These are phyloP conservation scores for Colletotrichum godetiae DNA, from an alignment of 2,329 filamentous ascomycete genomes.

Conservation along the genomic window DNA sequence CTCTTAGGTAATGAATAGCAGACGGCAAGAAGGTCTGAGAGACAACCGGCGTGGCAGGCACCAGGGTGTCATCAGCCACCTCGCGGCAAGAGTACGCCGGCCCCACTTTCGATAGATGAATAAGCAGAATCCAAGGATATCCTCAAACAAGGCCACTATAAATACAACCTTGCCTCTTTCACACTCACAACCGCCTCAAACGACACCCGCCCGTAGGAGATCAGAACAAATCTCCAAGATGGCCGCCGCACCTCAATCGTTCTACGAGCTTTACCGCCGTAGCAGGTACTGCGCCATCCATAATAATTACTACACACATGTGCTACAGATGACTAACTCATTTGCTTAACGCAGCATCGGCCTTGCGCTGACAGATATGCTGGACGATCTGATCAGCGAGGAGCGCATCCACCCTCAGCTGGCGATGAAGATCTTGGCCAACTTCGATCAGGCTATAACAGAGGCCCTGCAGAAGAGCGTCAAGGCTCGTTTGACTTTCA, in stretches of 20 bases:
- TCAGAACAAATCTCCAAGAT: conserved; percentile 47
- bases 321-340: conserved; percentile 37
- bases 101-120: conserved; percentile 38
- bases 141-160: conserved; percentile 36
- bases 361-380: conserved; percentile 91
- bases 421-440: conserved; percentile 96
- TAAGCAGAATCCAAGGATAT: conserved; percentile 39
- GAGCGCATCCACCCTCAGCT: conserved; percentile 97
- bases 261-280: conserved; percentile 97
- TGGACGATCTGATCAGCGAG: conserved; percentile 95
- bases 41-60: background rate
- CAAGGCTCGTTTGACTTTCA: conserved; percentile 91
- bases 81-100: background rate
- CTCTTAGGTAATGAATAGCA: conserved; percentile 18
- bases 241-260: conserved; percentile 65
- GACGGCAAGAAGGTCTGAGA: background rate
- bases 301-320: conserved; percentile 43
- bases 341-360: conserved; percentile 76
- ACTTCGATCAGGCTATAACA: conserved; percentile 94
- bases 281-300: conserved; percentile 79
- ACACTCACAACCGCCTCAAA: conserved; percentile 24
- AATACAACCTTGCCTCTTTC: conserved; percentile 32
- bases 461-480: conserved; percentile 93
- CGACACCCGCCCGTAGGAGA: conserved; percentile 28
- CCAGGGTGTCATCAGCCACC: conserved; percentile 6